A percentile compares a stretch with the other conserved stretches of the same genome.
phyloP scores from a whole-genome alignment of 805 yeast genomes.

The Suhomyces faveliae region DNA sequence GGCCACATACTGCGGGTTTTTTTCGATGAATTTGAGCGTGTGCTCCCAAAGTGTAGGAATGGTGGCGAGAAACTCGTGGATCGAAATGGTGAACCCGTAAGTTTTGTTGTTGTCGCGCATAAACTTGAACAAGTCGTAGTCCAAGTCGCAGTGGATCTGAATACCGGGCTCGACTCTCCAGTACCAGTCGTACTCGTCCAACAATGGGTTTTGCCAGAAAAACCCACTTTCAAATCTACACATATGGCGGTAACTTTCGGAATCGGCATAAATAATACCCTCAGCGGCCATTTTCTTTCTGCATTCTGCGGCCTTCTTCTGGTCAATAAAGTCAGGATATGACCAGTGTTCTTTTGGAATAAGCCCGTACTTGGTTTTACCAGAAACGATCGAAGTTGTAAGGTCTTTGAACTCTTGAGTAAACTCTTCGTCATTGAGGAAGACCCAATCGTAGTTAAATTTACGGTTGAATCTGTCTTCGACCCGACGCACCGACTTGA shows the following conservation, averaged over 20 bases:
- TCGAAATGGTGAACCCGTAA: slow-evolving; percentile 84
- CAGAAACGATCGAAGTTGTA: slow-evolving; percentile 74
- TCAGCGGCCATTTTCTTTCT: slow-evolving; percentile 58
- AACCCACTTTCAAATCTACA: slow-evolving; percentile 90
- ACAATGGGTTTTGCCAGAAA: slow-evolving; percentile 72
- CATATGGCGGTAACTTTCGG: slow-evolving; percentile 84
- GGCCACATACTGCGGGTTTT: slow-evolving; percentile 59
- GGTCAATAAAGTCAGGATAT: slow-evolving; percentile 80
- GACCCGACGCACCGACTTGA: slow-evolving; percentile 65
- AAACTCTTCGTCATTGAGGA: slow-evolving; percentile 84
- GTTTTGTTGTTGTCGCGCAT: slow-evolving; percentile 73
- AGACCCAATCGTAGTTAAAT: slow-evolving; percentile 91
- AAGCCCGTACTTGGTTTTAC: slow-evolving; percentile 71
- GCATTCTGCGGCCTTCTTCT: slow-evolving; percentile 62
- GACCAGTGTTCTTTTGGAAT: slow-evolving; percentile 86
- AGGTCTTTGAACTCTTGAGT: slow-evolving; percentile 74
- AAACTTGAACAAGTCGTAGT: slow-evolving; percentile 80
- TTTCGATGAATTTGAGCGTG: slow-evolving; percentile 62
- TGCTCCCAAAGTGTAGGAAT: slow-evolving; percentile 82
- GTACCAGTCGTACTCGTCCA: slow-evolving; percentile 78
- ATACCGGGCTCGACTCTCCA: slow-evolving; percentile 95
- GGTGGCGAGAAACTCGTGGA: slow-evolving; percentile 80
- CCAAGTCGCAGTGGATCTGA: slow-evolving; percentile 75
- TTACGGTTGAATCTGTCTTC: slow-evolving; percentile 87
- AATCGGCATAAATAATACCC: slow-evolving; percentile 69